Conservation (phyloP, 148 eudicot species). For the Vaccinium corymbosum region DNA sequence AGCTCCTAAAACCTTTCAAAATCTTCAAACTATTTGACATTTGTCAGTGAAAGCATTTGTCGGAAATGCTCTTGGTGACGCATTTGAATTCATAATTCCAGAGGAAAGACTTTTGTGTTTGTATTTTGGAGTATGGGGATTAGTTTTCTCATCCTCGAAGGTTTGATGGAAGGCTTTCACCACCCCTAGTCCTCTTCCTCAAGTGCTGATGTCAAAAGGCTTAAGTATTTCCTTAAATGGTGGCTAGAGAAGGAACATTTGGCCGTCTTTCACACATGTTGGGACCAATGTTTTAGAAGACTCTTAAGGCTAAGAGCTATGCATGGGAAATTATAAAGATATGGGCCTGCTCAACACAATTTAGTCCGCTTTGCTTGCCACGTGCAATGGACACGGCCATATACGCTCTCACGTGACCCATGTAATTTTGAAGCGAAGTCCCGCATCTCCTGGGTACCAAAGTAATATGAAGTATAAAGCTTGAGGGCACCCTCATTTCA, state of each 20-base stretch:
- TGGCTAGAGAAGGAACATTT: not conserved
- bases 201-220: no score
- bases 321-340: no score
- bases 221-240: not conserved
- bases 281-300: not conserved
- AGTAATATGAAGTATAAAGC: no score
- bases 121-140: not conserved
- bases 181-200: no score
- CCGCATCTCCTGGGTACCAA: no score
- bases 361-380: no score
- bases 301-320: no score
- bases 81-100: not conserved
- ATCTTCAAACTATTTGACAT: not conserved
- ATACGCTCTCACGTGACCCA: not conserved
- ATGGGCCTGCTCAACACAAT: no score
- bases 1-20: not conserved
- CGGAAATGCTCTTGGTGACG: not conserved
- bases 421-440: no score
- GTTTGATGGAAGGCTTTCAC: no score
- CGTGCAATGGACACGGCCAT: no score
- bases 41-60: not conserved
- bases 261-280: not conserved
- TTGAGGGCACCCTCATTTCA: no score
- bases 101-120: slow-evolving; percentile 1
- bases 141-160: not conserved